phyloP scores from a whole-genome alignment of 164 flowering plant genomes.

The Liquidambar formosana region DNA sequence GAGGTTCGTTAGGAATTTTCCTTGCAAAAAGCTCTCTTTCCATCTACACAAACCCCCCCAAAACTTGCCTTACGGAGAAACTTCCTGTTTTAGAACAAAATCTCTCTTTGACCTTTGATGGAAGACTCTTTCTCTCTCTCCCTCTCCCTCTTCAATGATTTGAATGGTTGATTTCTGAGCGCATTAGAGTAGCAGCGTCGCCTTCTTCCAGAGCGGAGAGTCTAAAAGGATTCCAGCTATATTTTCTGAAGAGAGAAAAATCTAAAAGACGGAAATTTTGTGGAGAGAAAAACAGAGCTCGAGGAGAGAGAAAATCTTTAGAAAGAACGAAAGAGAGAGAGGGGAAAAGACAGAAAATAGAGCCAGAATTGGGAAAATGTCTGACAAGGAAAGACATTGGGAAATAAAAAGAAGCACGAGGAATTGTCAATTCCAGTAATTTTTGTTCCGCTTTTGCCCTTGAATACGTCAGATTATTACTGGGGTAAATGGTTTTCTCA shows the following conservation, averaged over 20 bases:
- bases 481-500: background rate
- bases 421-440: slow-evolving; percentile 2
- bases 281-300: background rate
- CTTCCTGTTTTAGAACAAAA: background rate
- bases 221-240: too few species aligned
- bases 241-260: background rate
- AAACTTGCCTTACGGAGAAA: background rate
- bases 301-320: background rate
- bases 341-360: slow-evolving; percentile 13
- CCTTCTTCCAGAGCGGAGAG: background rate
- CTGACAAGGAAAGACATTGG: slow-evolving; percentile 15
- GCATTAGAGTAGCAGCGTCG: background rate
- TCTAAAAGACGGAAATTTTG: background rate
- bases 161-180: background rate
- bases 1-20: background rate
- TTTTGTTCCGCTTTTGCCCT: background rate
- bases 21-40: slow-evolving; percentile 13
- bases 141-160: background rate
- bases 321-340: background rate
- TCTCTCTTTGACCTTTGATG: too few species aligned
- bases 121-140: too few species aligned
- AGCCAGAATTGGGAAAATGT: slow-evolving; percentile 13
- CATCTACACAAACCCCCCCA: too few species aligned
- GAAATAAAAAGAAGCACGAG: slow-evolving; percentile 2
- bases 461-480: background rate